Evolutionary conservation across 1,139 yeast species (phyloP).

Genomic region (Pichia sp.): DNA sequence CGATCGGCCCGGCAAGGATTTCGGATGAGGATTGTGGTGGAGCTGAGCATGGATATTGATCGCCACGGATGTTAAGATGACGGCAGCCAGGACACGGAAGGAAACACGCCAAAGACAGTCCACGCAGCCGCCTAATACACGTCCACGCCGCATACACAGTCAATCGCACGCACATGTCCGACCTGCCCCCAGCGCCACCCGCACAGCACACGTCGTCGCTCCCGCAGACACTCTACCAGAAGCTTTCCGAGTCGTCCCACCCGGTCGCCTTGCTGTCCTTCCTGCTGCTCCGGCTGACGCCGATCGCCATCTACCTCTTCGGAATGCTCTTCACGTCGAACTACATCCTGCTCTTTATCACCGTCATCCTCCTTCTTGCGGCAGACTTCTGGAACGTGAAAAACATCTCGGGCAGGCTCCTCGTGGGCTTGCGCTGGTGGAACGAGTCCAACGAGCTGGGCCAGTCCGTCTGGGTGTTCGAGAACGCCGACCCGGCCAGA

Average conservation of each 20-base stretch:
- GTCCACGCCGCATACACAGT: no score
- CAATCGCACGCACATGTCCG: neutral
- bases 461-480: constrained; percentile 84
- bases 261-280: constrained; percentile 70
- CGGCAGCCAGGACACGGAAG: no score
- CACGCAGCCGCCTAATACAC: no score
- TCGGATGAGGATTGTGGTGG: no score
- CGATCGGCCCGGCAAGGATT: no score
- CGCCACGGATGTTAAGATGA: no score
- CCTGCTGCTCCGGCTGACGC: constrained; percentile 58
- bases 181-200: neutral
- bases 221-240: constrained; percentile 17
- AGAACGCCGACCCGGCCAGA: constrained; percentile 76
- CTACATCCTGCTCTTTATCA: constrained; percentile 73
- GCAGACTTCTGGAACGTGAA: constrained; percentile 94
- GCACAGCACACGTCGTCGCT: neutral
- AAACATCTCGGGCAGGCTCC: constrained; percentile 80
- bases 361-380: constrained; percentile 68
- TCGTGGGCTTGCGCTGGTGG: constrained; percentile 97
- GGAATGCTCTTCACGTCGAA: constrained; percentile 63
- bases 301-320: constrained; percentile 62
- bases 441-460: constrained; percentile 64
- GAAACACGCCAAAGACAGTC: no score
- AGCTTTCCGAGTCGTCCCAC: constrained; percentile 64
- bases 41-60: no score